phyloP scores from a whole-genome alignment of 1,139 yeast genomes.

The Suhomyces bokatorum region DNA sequence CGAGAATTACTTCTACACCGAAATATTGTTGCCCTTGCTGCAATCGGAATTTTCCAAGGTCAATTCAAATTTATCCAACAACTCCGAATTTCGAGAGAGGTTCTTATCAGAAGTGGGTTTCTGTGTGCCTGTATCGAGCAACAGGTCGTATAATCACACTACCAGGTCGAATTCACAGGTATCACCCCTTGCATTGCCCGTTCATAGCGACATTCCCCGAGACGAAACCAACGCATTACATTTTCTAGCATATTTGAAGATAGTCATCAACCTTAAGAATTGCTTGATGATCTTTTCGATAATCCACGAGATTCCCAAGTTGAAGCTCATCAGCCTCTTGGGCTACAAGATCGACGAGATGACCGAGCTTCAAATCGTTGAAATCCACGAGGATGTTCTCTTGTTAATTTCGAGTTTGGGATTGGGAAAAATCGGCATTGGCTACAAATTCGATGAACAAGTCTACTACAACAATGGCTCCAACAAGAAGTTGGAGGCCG shows the following conservation, averaged over 20 bases:
- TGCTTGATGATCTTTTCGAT: slow-evolving; percentile 31
- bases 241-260: slow-evolving; percentile 25
- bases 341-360: slow-evolving; percentile 23
- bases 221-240: neutral
- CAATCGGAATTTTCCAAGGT: slow-evolving; percentile 11
- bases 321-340: slow-evolving; percentile 25
- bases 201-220: neutral
- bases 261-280: slow-evolving; percentile 33
- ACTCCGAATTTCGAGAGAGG: slow-evolving; percentile 12
- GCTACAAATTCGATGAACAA: slow-evolving; percentile 26
- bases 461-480: slow-evolving; percentile 23
- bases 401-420: slow-evolving; percentile 27
- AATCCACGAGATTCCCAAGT: slow-evolving; percentile 24
- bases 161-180: neutral
- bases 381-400: slow-evolving; percentile 23
- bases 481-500: slow-evolving; percentile 12
- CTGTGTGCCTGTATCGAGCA: slow-evolving; percentile 24
- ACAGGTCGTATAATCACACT: slow-evolving; percentile 1
- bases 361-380: slow-evolving; percentile 9
- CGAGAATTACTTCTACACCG: slow-evolving; percentile 20
- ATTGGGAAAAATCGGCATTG: slow-evolving; percentile 32
- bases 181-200: neutral
- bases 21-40: slow-evolving; percentile 19
- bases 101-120: slow-evolving; percentile 23
- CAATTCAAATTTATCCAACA: slow-evolving; percentile 8